phyloP scores from a whole-genome alignment of 371 early-diverging fungal genomes.

The Mortierella sp. region DNA sequence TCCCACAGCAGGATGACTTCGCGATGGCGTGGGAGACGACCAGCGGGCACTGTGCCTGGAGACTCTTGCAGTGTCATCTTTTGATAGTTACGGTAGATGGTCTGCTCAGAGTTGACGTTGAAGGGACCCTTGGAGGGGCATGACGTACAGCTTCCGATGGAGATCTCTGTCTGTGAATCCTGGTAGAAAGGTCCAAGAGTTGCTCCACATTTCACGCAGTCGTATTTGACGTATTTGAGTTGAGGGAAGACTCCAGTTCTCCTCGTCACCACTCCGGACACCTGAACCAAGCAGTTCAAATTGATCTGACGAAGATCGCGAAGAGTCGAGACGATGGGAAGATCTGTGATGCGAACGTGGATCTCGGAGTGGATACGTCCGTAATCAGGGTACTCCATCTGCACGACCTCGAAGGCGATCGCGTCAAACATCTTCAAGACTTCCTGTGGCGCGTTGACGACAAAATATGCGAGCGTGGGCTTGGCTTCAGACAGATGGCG shows the following conservation, averaged over 20 bases:
- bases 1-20: conserved; percentile 98
- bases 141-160: conserved; percentile 89
- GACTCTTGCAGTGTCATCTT: conserved; percentile 98
- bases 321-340: conserved; percentile 89
- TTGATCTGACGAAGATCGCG: conserved; percentile 95
- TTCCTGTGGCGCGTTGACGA: conserved; percentile 89
- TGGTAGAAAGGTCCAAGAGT: conserved; percentile 97
- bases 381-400: conserved; percentile 93
- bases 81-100: conserved; percentile 99
- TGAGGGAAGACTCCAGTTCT: conserved; percentile 97
- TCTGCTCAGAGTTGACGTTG: conserved; percentile 91
- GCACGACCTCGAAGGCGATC: conserved; percentile 92
- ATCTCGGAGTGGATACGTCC: conserved; percentile 93
- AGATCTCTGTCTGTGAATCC: conserved; percentile 88
- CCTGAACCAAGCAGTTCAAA: conserved; percentile 94
- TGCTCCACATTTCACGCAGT: conserved; percentile 96
- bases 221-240: conserved; percentile 96
- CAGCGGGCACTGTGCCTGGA: conserved; percentile 98
- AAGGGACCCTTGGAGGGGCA: conserved; percentile 98
- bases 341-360: conserved; percentile 94
- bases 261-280: conserved; percentile 97
- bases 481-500: conserved; percentile 81
- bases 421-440: conserved; percentile 93
- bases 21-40: conserved; percentile 96
- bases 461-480: conserved; percentile 86